Evolutionary conservation across 2,329 filamentous ascomycete genomes (phyloP).

Genomic region (Cyclaneusma minus): DNA sequence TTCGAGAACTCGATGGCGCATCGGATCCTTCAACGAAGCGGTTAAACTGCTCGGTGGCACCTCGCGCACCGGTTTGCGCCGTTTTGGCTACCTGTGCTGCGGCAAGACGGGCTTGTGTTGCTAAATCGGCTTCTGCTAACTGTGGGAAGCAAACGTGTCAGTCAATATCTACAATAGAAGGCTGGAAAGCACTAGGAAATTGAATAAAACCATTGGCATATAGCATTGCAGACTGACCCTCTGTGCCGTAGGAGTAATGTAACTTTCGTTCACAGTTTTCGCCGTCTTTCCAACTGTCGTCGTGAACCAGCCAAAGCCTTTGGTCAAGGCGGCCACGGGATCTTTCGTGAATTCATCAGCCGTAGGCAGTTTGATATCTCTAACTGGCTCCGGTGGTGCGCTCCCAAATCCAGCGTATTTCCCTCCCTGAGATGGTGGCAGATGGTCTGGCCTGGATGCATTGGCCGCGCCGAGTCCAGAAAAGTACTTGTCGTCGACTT

Average conservation of each 20-base stretch:
- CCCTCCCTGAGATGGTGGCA: constrained; percentile 81
- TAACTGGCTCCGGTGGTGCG: constrained; percentile 39
- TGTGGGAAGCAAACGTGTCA: constrained; percentile 25
- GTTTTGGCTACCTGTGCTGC: constrained; percentile 51
- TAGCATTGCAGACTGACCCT: constrained; percentile 40
- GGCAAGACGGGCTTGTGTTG: constrained; percentile 45
- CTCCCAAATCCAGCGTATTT: constrained; percentile 89
- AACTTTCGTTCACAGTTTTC: constrained; percentile 79
- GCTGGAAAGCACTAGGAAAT: background rate
- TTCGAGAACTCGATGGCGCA: constrained; percentile 15
- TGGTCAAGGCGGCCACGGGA: constrained; percentile 73
- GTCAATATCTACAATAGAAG: constrained; percentile 4
- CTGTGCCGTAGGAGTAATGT: constrained; percentile 83
- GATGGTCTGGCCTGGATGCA: constrained; percentile 51
- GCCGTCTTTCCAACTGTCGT: constrained; percentile 79
- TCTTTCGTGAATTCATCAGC: constrained; percentile 87
- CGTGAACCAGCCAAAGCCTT: constrained; percentile 90
- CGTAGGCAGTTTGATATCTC: constrained; percentile 38
- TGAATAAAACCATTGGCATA: constrained; percentile 4
- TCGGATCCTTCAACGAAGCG: constrained; percentile 67
- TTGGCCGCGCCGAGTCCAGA: constrained; percentile 73
- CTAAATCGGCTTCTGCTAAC: constrained; percentile 69
- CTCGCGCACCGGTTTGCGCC: constrained; percentile 54
- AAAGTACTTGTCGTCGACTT: constrained; percentile 80
- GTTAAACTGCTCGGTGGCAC: constrained; percentile 65